Base-by-base conservation (phyloP, 805 yeast species). In the Wickerhamiella occidentalis region DNA sequence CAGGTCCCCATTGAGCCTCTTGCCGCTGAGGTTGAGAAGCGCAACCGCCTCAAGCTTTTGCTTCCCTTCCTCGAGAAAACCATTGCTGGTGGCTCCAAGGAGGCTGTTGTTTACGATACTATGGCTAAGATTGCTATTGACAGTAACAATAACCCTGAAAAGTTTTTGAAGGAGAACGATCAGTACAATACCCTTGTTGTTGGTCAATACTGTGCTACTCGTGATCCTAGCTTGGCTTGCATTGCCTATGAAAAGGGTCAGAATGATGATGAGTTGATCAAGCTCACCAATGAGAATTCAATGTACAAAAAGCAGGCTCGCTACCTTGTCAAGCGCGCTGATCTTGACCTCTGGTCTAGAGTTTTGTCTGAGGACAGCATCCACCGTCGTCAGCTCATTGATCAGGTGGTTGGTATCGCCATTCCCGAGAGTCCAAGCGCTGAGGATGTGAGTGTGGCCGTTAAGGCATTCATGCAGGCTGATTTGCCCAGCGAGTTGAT, bases 221-320 rank as follows among this genome's bases (percentile, higher is more conserved):
- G 98, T 69, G 99, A 92, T 63, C 99, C 99, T 54, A 92, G 86
- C 70, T 74, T 92, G 64, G 99, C 98, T 25, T 92, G 86, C 68
- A 92, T 92, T 69, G 94, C 96, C 47, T 92, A 92, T 68, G 94
- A 94, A 54, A 90, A 88, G 70, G 99, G 99, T 63, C 72, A 75
- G 48, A 88, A 90, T 60, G 96, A 92, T 65, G 81, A 74, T 51
- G 98, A 92, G 66, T 76, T 92, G 61, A 78, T 92, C 61, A 74
- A 77, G 62, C 87, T 92, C 67, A 92, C 98, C 57, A 92, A 92
- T 66, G 97, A 92, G 62, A 92, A 92, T 67, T 78, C 92, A 59
- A 92, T 92, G 99, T 92, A 84, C 76, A 92, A 92, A 68, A 90
- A 92, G 69, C 98, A 92, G 73, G 97, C 97, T n/a, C 81, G 97